A percentile compares a stretch with the other conserved stretches of the same genome.
Evolutionary conservation across 176 grass and related monocot species (phyloP).

Genomic region (Carex littledalei): DNA sequence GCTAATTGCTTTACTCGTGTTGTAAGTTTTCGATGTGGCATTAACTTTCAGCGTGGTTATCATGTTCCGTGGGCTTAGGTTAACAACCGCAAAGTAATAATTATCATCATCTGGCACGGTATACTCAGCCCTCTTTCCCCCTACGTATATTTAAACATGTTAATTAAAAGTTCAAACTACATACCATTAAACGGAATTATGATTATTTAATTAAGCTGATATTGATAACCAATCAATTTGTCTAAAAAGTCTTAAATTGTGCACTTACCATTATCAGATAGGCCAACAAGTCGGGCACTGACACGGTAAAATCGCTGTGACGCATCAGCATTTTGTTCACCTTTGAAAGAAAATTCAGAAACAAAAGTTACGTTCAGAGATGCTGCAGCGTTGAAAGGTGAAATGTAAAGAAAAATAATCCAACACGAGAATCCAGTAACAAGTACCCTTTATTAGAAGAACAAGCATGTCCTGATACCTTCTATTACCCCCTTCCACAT

Average conservation of each 20-base stretch:
- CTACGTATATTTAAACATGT: slow-evolving; percentile 14
- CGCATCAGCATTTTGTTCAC: neutral
- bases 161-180: slow-evolving; percentile 15
- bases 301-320: neutral
- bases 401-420: slow-evolving; percentile 6
- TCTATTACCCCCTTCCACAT: neutral
- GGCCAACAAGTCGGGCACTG: neutral
- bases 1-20: slow-evolving; percentile 28
- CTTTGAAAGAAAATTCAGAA: neutral
- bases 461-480: slow-evolving; percentile 24
- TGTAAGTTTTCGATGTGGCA: slow-evolving; percentile 26
- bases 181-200: neutral
- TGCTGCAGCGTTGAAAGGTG: neutral
- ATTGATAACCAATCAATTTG: neutral
- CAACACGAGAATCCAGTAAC: neutral
- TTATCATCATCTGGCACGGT: slow-evolving; percentile 18
- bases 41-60: slow-evolving; percentile 23
- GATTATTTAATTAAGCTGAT: neutral
- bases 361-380: neutral
- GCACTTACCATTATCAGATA: slow-evolving; percentile 9
- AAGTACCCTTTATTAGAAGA: slow-evolving; percentile 40
- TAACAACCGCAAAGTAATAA: slow-evolving; percentile 34
- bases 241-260: neutral
- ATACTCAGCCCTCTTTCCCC: slow-evolving; percentile 25
- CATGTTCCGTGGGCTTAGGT: slow-evolving; percentile 29